Base-by-base conservation (phyloP, 2,329 filamentous ascomycete species). In the Xylaria sp. region DNA sequence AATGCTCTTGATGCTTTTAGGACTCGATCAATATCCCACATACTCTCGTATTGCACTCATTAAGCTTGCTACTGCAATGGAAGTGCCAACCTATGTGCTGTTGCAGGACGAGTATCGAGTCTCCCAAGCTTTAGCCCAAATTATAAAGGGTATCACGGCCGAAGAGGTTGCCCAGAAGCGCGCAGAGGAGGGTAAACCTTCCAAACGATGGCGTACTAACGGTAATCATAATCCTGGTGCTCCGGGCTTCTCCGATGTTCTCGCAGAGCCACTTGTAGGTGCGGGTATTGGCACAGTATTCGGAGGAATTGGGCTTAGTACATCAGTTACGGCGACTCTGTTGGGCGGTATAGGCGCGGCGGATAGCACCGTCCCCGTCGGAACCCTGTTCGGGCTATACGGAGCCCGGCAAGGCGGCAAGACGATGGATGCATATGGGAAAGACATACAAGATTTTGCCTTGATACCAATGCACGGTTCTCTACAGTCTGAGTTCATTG, bases 311-410 rank as follows among this genome's bases (percentile, higher is more conserved):
- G 93, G 93, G 1, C 84, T 98, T 0, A 90, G 91, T 21, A 86
- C 90, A 0, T 90, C 90, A 2, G 90, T 91, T 25, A 91, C 93
- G 12, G 93, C 94, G 23, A 90, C 90, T 1, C 89, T 97, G 62
- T 83, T 98, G 0, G 95, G 94, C 12, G 87, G 90, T 21, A 85
- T 98, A 16, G 87, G 90, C n/a, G 85, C 98, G 76, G 92, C 93
- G 1, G 91, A 94, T 44, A 96, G 92, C 70, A 88, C 91, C 5
- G 87, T 96, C 18, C 84, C 94, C 50, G 91, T 97, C 35, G 95
- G 94, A 18, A 89, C 92, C 44, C 83, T 98, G 47, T 98, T 98
- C 76, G 96, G 96, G 9, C 93, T 96, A n/a, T 97, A 97, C 77
- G 92, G 92, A 51, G 90, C 91, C 1, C 88, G 91, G 42, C 94